These are phyloP conservation scores for Podospora pseudoanserina DNA, from an alignment of 495 filamentous ascomycete genomes.

Conservation along the genomic window DNA sequence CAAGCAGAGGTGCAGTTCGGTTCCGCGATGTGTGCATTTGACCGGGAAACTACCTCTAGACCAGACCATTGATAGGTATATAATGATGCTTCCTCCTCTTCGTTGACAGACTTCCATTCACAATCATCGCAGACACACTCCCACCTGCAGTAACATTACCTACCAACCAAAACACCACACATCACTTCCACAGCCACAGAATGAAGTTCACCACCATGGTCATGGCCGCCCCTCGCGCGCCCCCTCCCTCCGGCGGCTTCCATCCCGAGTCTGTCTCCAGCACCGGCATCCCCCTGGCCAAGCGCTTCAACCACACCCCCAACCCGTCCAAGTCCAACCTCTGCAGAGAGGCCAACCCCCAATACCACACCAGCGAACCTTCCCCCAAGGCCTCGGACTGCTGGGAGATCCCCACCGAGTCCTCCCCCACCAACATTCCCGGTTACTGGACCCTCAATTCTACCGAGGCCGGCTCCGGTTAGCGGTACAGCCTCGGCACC, in stretches of 20 bases:
- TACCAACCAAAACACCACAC: not conserved
- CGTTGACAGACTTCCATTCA: not conserved
- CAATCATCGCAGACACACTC: not conserved
- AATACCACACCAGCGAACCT: not conserved
- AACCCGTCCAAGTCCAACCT: not conserved
- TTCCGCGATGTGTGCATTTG: too few relatives aligned
- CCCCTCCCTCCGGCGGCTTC: not conserved
- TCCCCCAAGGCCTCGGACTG: not conserved
- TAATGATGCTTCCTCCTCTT: not conserved
- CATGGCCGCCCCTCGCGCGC: not conserved
- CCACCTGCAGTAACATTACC: not conserved
- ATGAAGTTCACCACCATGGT: not conserved
- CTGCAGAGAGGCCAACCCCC: not conserved
- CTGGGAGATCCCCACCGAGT: not conserved
- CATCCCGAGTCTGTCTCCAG: not conserved
- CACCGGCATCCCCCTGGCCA: too few relatives aligned
- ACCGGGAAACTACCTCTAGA: not conserved
- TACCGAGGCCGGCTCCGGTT: not conserved
- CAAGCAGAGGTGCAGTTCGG: too few relatives aligned
- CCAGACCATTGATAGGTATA: not conserved
- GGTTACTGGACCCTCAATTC: not conserved
- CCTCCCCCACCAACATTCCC: not conserved
- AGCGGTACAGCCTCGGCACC: not conserved
- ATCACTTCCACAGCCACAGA: not conserved
- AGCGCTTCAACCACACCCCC: not conserved